phyloP scores from a whole-genome alignment of 1,284 basidiomycete genomes.

The Schizopora paradoxa region DNA sequence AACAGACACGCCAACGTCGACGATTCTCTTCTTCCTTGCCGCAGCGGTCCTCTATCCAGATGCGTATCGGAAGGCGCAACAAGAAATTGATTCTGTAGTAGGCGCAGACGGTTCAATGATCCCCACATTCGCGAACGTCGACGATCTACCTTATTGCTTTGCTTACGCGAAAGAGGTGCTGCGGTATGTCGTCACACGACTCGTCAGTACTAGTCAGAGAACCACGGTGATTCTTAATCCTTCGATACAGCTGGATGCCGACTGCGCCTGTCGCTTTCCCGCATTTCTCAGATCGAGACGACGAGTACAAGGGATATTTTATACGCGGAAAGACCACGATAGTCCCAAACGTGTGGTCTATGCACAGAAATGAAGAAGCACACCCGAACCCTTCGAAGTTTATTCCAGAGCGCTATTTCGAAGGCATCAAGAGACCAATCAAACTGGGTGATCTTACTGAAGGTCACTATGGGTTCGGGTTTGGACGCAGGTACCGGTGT shows the following conservation, averaged over 20 bases:
- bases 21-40: slow-evolving; percentile 12
- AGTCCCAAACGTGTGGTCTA: slow-evolving; percentile 27
- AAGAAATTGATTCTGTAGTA: slow-evolving; percentile 14
- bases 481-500: slow-evolving; percentile 8
- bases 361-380: slow-evolving; percentile 8
- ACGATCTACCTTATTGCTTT: slow-evolving; percentile 17
- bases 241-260: slow-evolving; percentile 7
- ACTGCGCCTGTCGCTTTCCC: slow-evolving; percentile 20
- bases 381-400: slow-evolving; percentile 7
- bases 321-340: slow-evolving; percentile 26
- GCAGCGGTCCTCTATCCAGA: slow-evolving; percentile 17
- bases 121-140: slow-evolving; percentile 10
- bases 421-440: neutral
- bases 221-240: neutral
- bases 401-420: slow-evolving; percentile 10
- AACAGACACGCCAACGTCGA: slow-evolving; percentile 12
- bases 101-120: slow-evolving; percentile 3
- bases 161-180: slow-evolving; percentile 14
- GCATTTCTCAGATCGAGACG: slow-evolving; percentile 24
- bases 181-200: slow-evolving; percentile 9
- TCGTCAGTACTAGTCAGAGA: neutral
- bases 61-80: slow-evolving; percentile 10
- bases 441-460: slow-evolving; percentile 3
- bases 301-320: slow-evolving; percentile 24
- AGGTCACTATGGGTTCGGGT: slow-evolving; percentile 14